Percentiles rank a stretch among this genome's conserved stretches.
Conservation (phyloP, 1,284 basidiomycete genomes). For the Pyrrhoderma lamaoense region DNA sequence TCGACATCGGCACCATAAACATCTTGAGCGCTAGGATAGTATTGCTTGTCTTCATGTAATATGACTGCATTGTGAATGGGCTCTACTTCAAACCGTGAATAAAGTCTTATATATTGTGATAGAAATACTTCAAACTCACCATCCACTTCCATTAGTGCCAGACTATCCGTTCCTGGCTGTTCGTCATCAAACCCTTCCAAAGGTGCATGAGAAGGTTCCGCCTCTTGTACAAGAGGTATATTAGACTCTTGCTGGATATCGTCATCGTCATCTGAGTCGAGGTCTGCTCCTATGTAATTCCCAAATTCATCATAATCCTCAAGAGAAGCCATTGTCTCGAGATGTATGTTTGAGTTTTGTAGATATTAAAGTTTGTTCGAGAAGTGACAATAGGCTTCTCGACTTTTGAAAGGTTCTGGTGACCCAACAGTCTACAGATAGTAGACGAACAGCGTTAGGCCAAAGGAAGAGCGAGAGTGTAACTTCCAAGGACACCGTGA, state of each 20-base stretch:
- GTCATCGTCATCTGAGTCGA: conserved; percentile 81
- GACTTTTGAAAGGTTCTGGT: too few relatives aligned
- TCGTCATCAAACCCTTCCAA: conserved; percentile 76
- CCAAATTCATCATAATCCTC: conserved; percentile 91
- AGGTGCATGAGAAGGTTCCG: conserved; percentile 32
- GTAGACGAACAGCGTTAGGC: too few relatives aligned
- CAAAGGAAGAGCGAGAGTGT: too few relatives aligned
- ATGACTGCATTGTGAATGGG: conserved; percentile 81
- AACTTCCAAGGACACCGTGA: too few relatives aligned
- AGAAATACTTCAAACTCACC: conserved; percentile 41
- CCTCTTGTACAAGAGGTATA: conserved; percentile 29
- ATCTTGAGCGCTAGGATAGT: conserved; percentile 90
- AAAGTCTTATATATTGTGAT: neutral
- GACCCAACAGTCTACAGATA: too few relatives aligned
- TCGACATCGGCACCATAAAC: conserved; percentile 94
- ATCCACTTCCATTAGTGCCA: conserved; percentile 75
- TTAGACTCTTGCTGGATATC: conserved; percentile 42
- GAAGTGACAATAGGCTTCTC: too few relatives aligned
- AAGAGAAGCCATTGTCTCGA: conserved; percentile 61
- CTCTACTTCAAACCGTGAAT: conserved; percentile 34
- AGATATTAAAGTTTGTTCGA: too few relatives aligned
- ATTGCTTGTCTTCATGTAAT: conserved; percentile 96
- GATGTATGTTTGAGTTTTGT: neutral
- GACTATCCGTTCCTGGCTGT: conserved; percentile 45
- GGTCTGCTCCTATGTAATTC: conserved; percentile 91